Percentiles rank a stretch among this genome's conserved stretches.
Evolutionary conservation across 768 basidiomycete genomes (phyloP).

Genomic region (Paxillus ammoniavirescens): DNA sequence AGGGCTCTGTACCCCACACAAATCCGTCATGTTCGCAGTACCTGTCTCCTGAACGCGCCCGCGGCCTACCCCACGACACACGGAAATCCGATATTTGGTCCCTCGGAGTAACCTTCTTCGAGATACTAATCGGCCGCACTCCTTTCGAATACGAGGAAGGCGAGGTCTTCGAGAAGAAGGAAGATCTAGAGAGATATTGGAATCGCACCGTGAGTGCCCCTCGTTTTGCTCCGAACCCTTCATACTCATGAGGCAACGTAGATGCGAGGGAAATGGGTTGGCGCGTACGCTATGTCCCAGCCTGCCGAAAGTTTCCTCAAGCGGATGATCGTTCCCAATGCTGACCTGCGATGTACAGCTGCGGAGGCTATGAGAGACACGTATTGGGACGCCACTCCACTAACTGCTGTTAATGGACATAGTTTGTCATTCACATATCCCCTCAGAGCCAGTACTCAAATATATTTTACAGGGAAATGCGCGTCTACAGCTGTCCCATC

Average conservation of each 20-base stretch:
- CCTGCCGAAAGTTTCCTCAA: slow-evolving; percentile 64
- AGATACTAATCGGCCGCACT: slow-evolving; percentile 88
- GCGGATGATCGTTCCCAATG: slow-evolving; percentile 80
- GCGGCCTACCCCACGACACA: slow-evolving; percentile 88
- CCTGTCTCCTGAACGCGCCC: slow-evolving; percentile 88
- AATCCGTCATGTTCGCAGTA: slow-evolving; percentile 51
- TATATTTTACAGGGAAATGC: slow-evolving; percentile 30
- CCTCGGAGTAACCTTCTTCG: slow-evolving; percentile 90
- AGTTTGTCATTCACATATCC: slow-evolving; percentile 37
- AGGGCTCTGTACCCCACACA: not conserved
- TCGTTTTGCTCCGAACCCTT: not conserved
- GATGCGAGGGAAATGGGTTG: slow-evolving; percentile 86
- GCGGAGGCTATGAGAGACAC: slow-evolving; percentile 60
- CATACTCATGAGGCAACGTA: slow-evolving; percentile 20
- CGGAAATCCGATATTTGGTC: slow-evolving; percentile 88
- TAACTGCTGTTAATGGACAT: slow-evolving; percentile 33
- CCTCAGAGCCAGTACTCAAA: not conserved
- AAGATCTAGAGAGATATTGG: slow-evolving; percentile 87
- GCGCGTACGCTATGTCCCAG: slow-evolving; percentile 58
- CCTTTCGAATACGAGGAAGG: slow-evolving; percentile 85
- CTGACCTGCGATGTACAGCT: slow-evolving; percentile 75
- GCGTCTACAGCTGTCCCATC: slow-evolving; percentile 23
- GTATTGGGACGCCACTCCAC: slow-evolving; percentile 54
- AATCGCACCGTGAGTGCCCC: slow-evolving; percentile 61
- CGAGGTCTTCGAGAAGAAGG: slow-evolving; percentile 74